A percentile compares a stretch with the other conserved stretches of the same genome.
These are phyloP conservation scores for Hemisphaericaspora subhashii DNA, from an alignment of 1,139 yeast genomes.

Conservation along the genomic window DNA sequence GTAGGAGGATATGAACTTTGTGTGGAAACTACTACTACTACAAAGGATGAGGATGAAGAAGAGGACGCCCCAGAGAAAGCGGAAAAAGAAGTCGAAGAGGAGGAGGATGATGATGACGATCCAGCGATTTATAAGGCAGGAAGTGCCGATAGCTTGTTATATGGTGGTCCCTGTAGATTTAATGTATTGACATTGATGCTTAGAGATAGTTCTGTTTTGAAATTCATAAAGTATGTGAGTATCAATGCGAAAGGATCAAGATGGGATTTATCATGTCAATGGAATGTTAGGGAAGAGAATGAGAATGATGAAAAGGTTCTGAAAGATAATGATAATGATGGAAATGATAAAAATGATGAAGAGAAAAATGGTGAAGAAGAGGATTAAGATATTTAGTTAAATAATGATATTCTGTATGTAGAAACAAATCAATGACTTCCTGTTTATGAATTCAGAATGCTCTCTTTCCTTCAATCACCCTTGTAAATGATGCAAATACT, in stretches of 20 bases:
- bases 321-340: background rate
- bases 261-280: conserved; percentile 85
- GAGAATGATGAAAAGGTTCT: conserved; percentile 16
- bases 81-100: conserved; percentile 45
- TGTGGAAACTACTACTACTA: conserved; percentile 59
- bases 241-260: conserved; percentile 85
- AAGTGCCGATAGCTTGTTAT: conserved; percentile 77
- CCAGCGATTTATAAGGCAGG: conserved; percentile 58
- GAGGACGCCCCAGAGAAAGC: too few relatives aligned
- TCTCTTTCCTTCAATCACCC: too few relatives aligned
- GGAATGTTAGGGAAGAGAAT: conserved; percentile 58
- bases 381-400: too few relatives aligned
- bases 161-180: conserved; percentile 83
- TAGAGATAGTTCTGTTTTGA: conserved; percentile 80
- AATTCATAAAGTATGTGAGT: conserved; percentile 91
- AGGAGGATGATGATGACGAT: conserved; percentile 50
- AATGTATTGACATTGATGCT: conserved; percentile 75
- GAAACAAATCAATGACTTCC: too few relatives aligned
- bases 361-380: too few relatives aligned
- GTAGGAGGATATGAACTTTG: conserved; percentile 93
- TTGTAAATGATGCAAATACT: too few relatives aligned
- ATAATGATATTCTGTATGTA: too few relatives aligned
- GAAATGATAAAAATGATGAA: background rate
- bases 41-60: conserved; percentile 46
- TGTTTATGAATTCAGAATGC: too few relatives aligned